Conservation (phyloP, 2,329 filamentous ascomycete genomes). For the Aspergillus texensis region DNA sequence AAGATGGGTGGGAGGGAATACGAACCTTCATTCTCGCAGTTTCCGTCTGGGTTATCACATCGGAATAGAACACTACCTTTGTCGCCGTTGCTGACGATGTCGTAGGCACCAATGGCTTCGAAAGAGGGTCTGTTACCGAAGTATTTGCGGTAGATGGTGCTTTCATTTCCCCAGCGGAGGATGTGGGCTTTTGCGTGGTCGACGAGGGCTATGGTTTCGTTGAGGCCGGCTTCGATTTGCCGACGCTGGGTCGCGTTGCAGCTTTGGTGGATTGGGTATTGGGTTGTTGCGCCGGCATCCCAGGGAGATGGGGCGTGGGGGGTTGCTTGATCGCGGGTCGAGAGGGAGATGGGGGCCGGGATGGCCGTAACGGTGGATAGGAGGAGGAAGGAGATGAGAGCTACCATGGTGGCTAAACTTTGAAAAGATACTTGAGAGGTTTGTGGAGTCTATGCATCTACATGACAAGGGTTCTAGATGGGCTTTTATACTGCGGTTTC, state of each 20-base stretch:
- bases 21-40: conserved; percentile 58
- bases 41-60: conserved; percentile 69
- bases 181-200: conserved; percentile 64
- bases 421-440: background rate
- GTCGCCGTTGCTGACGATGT: conserved; percentile 62
- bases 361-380: conserved; percentile 15
- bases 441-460: background rate
- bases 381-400: conserved; percentile 14
- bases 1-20: conserved; percentile 14
- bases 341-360: conserved; percentile 1
- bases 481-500: background rate
- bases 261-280: conserved; percentile 62
- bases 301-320: conserved; percentile 24
- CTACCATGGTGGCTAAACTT: conserved; percentile 1
- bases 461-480: background rate
- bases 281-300: conserved; percentile 40
- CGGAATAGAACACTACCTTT: conserved; percentile 63
- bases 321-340: conserved; percentile 1
- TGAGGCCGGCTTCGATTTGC: conserved; percentile 60
- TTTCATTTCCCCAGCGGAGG: conserved; percentile 54
- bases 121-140: conserved; percentile 64
- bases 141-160: conserved; percentile 65
- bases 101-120: conserved; percentile 64
- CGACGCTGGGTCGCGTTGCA: conserved; percentile 65
- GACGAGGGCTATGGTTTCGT: conserved; percentile 61